These are phyloP conservation scores for Trametes polyzona DNA, from an alignment of 1,284 basidiomycete species.

Conservation along the genomic window DNA sequence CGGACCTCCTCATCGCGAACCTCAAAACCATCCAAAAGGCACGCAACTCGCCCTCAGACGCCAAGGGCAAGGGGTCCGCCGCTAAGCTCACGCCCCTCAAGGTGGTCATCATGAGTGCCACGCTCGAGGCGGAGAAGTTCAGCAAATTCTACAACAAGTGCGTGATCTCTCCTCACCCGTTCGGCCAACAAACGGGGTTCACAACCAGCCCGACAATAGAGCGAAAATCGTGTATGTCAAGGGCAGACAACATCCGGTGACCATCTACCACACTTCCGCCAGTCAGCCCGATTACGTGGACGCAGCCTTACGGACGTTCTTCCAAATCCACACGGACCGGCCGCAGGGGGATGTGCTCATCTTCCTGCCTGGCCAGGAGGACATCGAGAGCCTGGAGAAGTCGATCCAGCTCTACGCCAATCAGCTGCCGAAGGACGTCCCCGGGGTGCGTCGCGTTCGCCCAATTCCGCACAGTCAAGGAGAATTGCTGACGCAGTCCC, in stretches of 20 bases:
- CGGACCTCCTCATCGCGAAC: slow-evolving; percentile 92
- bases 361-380: slow-evolving; percentile 96
- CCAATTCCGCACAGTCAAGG: not conserved
- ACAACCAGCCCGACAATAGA: slow-evolving; percentile 43
- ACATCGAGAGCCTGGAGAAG: slow-evolving; percentile 88
- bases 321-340: slow-evolving; percentile 85
- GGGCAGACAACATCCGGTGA: slow-evolving; percentile 93
- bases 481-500: slow-evolving; percentile 1
- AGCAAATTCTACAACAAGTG: slow-evolving; percentile 86
- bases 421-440: slow-evolving; percentile 60
- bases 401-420: slow-evolving; percentile 70
- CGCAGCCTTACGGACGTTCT: slow-evolving; percentile 86
- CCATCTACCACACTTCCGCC: slow-evolving; percentile 72
- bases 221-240: slow-evolving; percentile 90
- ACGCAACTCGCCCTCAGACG: slow-evolving; percentile 54
- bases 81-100: slow-evolving; percentile 66
- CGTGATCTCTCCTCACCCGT: not conserved
- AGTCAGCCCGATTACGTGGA: slow-evolving; percentile 89
- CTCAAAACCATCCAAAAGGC: slow-evolving; percentile 85
- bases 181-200: not conserved
- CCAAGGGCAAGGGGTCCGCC: slow-evolving; percentile 18
- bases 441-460: slow-evolving; percentile 46
- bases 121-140: slow-evolving; percentile 94
- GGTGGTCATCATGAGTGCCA: slow-evolving; percentile 97
- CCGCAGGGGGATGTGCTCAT: slow-evolving; percentile 90